Percentiles rank a stretch among this genome's conserved stretches.
phyloP scores from a whole-genome alignment of 768 basidiomycete genomes.

The Cantharellus cinnabarinus region DNA sequence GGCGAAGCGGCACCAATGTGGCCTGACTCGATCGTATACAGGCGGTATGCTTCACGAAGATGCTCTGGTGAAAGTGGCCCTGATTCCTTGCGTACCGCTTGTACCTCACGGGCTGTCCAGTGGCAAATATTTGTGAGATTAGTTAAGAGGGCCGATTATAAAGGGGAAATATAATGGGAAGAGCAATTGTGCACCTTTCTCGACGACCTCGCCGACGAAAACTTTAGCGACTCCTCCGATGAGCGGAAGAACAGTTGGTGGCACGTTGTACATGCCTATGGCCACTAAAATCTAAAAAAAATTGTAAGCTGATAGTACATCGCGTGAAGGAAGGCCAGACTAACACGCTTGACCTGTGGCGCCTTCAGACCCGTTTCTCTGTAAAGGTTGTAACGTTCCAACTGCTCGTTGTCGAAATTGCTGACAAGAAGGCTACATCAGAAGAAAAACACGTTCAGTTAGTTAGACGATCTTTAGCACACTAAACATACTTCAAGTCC shows the following conservation, averaged over 20 bases:
- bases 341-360: background rate
- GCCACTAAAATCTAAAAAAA: background rate
- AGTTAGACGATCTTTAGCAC: background rate
- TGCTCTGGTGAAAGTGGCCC: slow-evolving; percentile 79
- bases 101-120: slow-evolving; percentile 32
- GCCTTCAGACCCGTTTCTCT: background rate
- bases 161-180: background rate
- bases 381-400: background rate
- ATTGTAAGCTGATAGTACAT: background rate
- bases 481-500: background rate
- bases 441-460: background rate
- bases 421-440: background rate
- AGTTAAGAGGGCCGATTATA: background rate
- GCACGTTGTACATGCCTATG: slow-evolving; percentile 22
- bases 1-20: slow-evolving; percentile 61
- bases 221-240: slow-evolving; percentile 82
- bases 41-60: slow-evolving; percentile 69
- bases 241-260: slow-evolving; percentile 71
- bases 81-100: slow-evolving; percentile 44
- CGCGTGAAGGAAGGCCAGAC: background rate
- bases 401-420: background rate
- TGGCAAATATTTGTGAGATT: background rate
- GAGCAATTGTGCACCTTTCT: slow-evolving; percentile 38
- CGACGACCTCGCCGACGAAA: slow-evolving; percentile 82
- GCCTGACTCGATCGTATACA: slow-evolving; percentile 66